Evolutionary conservation across 75 land plant genomes (phyloP), one percentile per base, ranked within the genome.

Genomic region (Picea glauca): DNA sequence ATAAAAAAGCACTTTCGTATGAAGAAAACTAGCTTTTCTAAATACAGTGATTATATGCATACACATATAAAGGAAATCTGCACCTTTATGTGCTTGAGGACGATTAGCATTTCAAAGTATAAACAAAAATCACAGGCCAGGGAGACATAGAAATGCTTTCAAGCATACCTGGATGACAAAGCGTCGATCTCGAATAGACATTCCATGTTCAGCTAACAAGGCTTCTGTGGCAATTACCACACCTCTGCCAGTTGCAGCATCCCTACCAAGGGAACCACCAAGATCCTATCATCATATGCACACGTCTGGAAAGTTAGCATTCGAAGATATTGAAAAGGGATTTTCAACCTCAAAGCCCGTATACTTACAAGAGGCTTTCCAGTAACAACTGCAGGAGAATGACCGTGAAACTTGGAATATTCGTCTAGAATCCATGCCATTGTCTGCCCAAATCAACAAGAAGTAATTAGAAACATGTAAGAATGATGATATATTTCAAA

Each of bases 341-440:
- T 18, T 20, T 59, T 21, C 21, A 40, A 38, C 5, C 20, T 30
- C n/a, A 35, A 30, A 23, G 3, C 14, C 58, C 54, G 46, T 74
- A 68, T 56, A 79, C 91, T 93, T 92, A 96, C 98, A 76, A 89
- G 81, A 57, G 98, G 98, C 76, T 96, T 96, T 82, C 98, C 98
- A 38, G 98, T 96, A 21, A 96, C 98, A 38, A 96, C 87, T 57
- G 94, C 98, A 58, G 98, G 98, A 33, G 94, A 92, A 67, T 96
- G 85, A 8, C 98, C 98, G 85, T 96, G 98, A 81, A 96, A 96
- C 77, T 96, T 96, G 12, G 98, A 92, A 78, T 96, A 96, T 78
- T 96, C 98, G 68, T 96, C 98, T 59, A 96, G 80, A 63, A 96
- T 96, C 98, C 98, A 95, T 50, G 98, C 96, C 98, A 95, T 95